A percentile compares a stretch with the other conserved stretches of the same genome.
These are phyloP conservation scores for Cochlearia excelsa DNA, from an alignment of 345 rosid species.

Conservation along the genomic window DNA sequence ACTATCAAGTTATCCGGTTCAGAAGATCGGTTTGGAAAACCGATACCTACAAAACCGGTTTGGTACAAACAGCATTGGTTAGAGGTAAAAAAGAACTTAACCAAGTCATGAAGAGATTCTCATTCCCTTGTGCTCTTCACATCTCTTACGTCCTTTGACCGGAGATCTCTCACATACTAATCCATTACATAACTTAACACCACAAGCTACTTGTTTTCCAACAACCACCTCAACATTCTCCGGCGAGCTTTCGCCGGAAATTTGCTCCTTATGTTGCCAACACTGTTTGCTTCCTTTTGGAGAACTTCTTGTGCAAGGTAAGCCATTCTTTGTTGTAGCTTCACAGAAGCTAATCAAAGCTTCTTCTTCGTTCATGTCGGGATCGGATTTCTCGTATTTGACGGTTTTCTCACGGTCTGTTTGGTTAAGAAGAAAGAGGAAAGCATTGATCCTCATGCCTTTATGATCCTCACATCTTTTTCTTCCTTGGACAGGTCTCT, in stretches of 20 bases:
- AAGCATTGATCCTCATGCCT: conserved; percentile 53
- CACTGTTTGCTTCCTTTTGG: conserved; percentile 47
- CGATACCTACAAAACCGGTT: not conserved
- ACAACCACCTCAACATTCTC: not conserved
- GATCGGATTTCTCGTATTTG: conserved; percentile 2
- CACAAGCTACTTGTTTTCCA: conserved; percentile 23
- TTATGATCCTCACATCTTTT: conserved; percentile 63
- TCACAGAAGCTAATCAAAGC: conserved; percentile 39
- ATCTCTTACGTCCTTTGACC: conserved; percentile 34
- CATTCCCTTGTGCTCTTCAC: conserved; percentile 40
- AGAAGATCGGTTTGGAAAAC: not conserved
- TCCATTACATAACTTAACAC: conserved; percentile 30
- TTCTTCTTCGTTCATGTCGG: not conserved
- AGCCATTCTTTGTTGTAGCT: conserved; percentile 47
- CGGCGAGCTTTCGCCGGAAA: not conserved
- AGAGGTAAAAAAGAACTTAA: not conserved
- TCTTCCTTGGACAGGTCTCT: conserved; percentile 50
- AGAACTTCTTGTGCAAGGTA: conserved; percentile 44
- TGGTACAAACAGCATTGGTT: conserved; percentile 8
- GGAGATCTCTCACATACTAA: conserved; percentile 34
- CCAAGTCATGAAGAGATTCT: conserved; percentile 25
- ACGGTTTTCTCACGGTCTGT: conserved; percentile 30
- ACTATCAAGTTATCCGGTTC: conserved; percentile 1
- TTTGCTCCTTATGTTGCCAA: conserved; percentile 56
- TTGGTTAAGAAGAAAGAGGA: conserved; percentile 26